phyloP scores from a whole-genome alignment of 1,284 basidiomycete species.

The Ceratobasidium sp. region DNA sequence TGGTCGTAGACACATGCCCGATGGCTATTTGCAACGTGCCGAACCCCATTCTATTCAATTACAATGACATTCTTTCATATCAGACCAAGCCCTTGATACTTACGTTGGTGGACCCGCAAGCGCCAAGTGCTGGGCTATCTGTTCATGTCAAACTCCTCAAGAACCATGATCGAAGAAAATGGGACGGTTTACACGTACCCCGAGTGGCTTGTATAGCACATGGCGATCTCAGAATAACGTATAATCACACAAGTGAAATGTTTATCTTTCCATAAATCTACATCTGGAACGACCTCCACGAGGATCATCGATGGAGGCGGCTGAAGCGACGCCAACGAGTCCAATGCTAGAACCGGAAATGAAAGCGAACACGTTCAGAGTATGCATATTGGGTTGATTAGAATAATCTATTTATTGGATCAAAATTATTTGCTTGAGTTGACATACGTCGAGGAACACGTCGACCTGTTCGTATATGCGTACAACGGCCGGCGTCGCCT shows the following conservation, averaged over 20 bases:
- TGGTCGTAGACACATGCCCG: background rate
- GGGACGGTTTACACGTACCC: background rate
- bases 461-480: background rate
- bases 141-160: background rate
- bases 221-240: too few species aligned
- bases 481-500: background rate
- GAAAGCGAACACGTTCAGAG: background rate
- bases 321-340: background rate
- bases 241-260: background rate
- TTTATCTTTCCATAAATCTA: background rate
- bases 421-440: background rate
- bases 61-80: background rate
- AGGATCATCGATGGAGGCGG: background rate
- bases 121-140: background rate
- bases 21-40: conserved; percentile 8
- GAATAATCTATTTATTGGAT: background rate
- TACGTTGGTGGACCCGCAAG: conserved; percentile 17
- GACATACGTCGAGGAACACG: background rate
- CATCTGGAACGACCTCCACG: background rate
- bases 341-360: background rate
- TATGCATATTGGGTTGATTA: background rate
- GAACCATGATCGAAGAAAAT: background rate
- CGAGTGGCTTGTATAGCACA: background rate
- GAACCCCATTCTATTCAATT: background rate
- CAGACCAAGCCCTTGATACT: background rate